Percentiles rank a stretch among this genome's conserved stretches.
Evolutionary conservation across 176 grass and related monocot species (phyloP).

Genomic region (Bothriochloa decipiens): DNA sequence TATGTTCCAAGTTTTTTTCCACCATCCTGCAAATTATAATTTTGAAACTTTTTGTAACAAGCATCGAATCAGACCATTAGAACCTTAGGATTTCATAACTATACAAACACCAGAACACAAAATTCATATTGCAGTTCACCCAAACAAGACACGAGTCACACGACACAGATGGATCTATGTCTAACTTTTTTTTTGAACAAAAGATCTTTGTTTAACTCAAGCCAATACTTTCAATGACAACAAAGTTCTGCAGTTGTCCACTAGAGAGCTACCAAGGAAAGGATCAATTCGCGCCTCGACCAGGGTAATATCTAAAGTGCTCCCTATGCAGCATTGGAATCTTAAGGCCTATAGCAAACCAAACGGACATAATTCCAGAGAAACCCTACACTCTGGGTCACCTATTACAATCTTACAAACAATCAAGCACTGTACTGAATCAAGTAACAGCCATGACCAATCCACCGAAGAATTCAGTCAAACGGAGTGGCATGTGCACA

Average conservation of each 20-base stretch:
- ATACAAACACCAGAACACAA: background rate
- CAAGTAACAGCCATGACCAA: background rate
- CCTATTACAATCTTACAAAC: conserved; percentile 16
- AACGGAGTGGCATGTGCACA: background rate
- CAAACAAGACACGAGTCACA: background rate
- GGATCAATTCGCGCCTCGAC: background rate
- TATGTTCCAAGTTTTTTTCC: background rate
- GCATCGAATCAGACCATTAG: background rate
- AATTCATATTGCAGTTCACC: background rate
- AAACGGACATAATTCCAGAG: background rate
- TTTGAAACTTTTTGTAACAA: background rate
- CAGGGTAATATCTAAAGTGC: background rate
- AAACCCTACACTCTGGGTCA: background rate
- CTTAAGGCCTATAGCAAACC: background rate
- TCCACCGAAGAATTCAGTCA: background rate
- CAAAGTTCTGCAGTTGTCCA: background rate
- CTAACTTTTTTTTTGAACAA: background rate
- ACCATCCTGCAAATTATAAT: background rate
- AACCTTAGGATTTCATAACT: background rate
- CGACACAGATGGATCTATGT: background rate
- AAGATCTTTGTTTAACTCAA: no score
- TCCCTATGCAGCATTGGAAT: background rate
- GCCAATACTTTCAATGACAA: background rate
- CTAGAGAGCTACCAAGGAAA: conserved; percentile 3
- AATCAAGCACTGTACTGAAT: background rate